Evolutionary conservation across 2,329 filamentous ascomycete species (phyloP), one percentile per base, ranked within the genome.

Genomic region (Talaromyces sp.): DNA sequence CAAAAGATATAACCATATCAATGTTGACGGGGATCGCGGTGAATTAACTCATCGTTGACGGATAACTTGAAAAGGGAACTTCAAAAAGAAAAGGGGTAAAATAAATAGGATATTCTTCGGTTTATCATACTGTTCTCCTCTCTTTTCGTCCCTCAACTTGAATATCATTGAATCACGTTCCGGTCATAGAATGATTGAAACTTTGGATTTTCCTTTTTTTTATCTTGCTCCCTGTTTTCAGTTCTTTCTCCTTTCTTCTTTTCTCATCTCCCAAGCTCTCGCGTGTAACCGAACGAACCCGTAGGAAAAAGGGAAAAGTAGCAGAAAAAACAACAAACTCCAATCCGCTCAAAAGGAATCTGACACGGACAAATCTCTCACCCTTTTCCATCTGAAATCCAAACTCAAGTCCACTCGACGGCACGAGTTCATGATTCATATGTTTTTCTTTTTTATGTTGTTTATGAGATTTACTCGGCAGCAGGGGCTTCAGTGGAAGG

Each of bases 401-500:
- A 64, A 58, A 57, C 62, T 60, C 58, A 59, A 54, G 40, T 50
- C 56, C 59, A 57, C 59, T 58, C 57, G 25, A 59, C 41, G 53
- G 60, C 60, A 53, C 59, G 57, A 62, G 61, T 57, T 36, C 56
- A 53, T 53, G 53, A 56, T 56, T 41, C 35, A 50, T 58, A 37
- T 57, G 45, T 51, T 45, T n/a, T 53, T 52, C 48, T 53, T 55
- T 67, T 67, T 67, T 66, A 67, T 66, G 67, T 71, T 66, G 66
- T 60, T 59, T 57, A 31, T 52, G 39, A 28, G 63, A 63, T 71
- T 73, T 77, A 76, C 69, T 77, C 75, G 60, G 74, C 68, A 64
- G 74, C 57, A 21, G 57, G 69, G 72, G 77, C 77, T 62, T 76
- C 73, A 53, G 66, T 74, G 63, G 73, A 71, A 50, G 68, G 65